Percentiles rank a stretch among this genome's conserved stretches.
phyloP scores from a whole-genome alignment of 352 stramenopile species.

The Phytophthora rubi region DNA sequence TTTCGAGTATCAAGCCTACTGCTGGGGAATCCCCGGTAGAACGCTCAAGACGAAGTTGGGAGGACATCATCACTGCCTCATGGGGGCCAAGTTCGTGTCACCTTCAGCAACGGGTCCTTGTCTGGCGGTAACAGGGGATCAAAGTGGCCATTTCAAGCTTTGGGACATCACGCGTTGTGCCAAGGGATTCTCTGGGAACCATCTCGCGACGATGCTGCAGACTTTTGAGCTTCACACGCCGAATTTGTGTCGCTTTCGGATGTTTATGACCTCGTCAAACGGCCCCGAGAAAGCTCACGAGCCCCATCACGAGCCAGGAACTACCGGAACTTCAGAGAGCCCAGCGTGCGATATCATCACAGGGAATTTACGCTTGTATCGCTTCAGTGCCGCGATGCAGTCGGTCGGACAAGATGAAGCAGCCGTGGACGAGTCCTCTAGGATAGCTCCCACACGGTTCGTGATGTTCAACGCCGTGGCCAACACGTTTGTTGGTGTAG shows the following conservation, averaged over 20 bases:
- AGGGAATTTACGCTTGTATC: slow-evolving; percentile 59
- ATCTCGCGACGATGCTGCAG: slow-evolving; percentile 45
- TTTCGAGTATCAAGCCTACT: slow-evolving; percentile 86
- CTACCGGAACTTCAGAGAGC: slow-evolving; percentile 20
- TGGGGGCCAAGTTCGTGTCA: slow-evolving; percentile 73
- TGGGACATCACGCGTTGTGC: slow-evolving; percentile 77
- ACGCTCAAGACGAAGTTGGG: slow-evolving; percentile 58
- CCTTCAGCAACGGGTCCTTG: slow-evolving; percentile 23
- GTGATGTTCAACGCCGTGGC: slow-evolving; percentile 67
- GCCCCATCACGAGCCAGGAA: slow-evolving; percentile 18
- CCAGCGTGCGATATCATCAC: slow-evolving; percentile 56
- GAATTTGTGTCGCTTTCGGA: slow-evolving; percentile 52
- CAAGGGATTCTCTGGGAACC: slow-evolving; percentile 44
- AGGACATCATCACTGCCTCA: slow-evolving; percentile 73
- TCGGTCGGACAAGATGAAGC: slow-evolving; percentile 23
- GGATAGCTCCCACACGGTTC: slow-evolving; percentile 36
- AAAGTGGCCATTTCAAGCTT: slow-evolving; percentile 75
- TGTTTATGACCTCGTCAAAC: slow-evolving; percentile 40
- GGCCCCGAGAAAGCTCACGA: slow-evolving; percentile 23
- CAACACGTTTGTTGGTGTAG: slow-evolving; percentile 66
- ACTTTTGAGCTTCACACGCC: slow-evolving; percentile 56
- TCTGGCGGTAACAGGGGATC: slow-evolving; percentile 72
- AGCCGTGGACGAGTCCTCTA: slow-evolving; percentile 30
- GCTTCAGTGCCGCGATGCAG: slow-evolving; percentile 55
- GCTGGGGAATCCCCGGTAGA: slow-evolving; percentile 67